Evolutionary conservation across 306 rosid species (phyloP).

Genomic region (Acacia melanoxylon): DNA sequence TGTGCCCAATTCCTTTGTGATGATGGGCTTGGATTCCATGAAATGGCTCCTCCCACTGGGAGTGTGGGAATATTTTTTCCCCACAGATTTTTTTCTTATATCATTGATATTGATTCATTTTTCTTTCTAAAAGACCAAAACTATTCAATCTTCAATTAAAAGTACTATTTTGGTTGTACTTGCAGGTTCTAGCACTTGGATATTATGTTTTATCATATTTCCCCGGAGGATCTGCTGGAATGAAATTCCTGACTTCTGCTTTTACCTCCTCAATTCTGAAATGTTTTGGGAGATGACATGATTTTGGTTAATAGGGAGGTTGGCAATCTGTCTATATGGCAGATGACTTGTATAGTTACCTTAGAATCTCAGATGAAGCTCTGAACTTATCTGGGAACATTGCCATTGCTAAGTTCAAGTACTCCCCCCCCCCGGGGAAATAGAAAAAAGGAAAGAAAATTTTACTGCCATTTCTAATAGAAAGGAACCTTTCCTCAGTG

Average conservation of each 20-base stretch:
- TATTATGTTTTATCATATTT: conserved; percentile 95
- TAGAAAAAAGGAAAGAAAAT: background rate
- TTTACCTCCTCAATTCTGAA: conserved; percentile 71
- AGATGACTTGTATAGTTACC: conserved; percentile 53
- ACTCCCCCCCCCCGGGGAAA: background rate
- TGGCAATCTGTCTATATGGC: conserved; percentile 28
- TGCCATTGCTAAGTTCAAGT: conserved; percentile 30
- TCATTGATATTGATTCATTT: background rate
- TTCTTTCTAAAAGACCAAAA: conserved; percentile 16
- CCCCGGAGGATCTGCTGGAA: conserved; percentile 96
- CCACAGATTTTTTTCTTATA: background rate
- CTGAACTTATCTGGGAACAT: conserved; percentile 37
- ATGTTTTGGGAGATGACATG: conserved; percentile 92
- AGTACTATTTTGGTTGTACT: conserved; percentile 28
- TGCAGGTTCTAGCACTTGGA: conserved; percentile 88
- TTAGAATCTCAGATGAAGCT: conserved; percentile 38
- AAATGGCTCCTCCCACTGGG: conserved; percentile 18
- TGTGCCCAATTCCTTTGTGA: conserved; percentile 1
- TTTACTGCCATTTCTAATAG: background rate
- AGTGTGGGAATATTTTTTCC: conserved; percentile 6
- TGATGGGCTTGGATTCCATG: conserved; percentile 12
- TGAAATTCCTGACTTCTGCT: conserved; percentile 86
- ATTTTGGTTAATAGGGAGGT: conserved; percentile 27
- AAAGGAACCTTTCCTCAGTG: background rate
- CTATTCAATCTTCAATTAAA: conserved; percentile 7